Base-by-base conservation (phyloP, 1,284 basidiomycete species). In the Sphagnurus paluster region DNA sequence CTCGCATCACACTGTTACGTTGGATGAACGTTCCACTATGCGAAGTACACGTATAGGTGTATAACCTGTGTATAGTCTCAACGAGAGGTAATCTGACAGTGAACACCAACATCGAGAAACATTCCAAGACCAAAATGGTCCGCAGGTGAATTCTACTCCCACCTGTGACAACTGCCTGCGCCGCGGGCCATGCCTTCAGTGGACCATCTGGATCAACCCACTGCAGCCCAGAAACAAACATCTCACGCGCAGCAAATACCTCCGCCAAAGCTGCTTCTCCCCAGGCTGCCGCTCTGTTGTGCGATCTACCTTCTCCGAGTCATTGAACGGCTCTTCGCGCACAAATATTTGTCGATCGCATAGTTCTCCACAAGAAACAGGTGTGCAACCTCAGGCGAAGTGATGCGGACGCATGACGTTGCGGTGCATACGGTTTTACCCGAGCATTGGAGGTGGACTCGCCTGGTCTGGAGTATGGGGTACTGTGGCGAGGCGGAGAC, bases 301-400 rank as follows among this genome's bases (percentile, higher is more conserved):
- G n/a, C n/a, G n/a, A n/a, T n/a, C n/a, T n/a, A n/a, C n/a, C n/a
- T n/a, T n/a, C n/a, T n/a, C n/a, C n/a, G n/a, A n/a, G n/a, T n/a
- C n/a, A n/a, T n/a, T n/a, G n/a, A n/a, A n/a, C n/a, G n/a, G n/a
- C n/a, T n/a, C n/a, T n/a, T 78, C 76, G 16, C 76, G 72, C 0
- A 75, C 71, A 37, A 66, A 65, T 4, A 87, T 74, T 14, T 62
- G 1, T 84, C 84, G 14, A 87, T 81, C 11, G 81, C 80, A 48
- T 76, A 86, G 53, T 80, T 82, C 52, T 86, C 81, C 44, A 81
- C 77, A 10, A 87, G 69, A 61, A 86, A 81, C 33, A 83, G 71
- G 44, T 71, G 72, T n/a, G 80, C 82, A 54, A 71, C 71, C 21
- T 67, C 62, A 0, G 77, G 69, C 0, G 76, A 78, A 1, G 74